Evolutionary conservation across 176 grass and related monocot species (phyloP).

Genomic region (barley (Hordeum vulgare)): DNA sequence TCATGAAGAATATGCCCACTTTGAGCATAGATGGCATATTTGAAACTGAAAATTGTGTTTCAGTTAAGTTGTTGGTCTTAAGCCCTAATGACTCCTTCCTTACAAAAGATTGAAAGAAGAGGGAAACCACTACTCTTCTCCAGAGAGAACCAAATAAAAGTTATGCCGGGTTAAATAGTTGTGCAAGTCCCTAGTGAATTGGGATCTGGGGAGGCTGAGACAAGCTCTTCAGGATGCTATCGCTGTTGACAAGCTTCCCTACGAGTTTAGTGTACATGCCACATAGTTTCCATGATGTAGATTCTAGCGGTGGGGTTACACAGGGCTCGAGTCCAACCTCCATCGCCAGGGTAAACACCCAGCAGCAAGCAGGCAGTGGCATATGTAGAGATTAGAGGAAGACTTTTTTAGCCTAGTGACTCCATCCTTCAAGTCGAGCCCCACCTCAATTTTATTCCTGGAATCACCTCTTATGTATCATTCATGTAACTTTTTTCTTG

Average conservation of each 20-base stretch:
- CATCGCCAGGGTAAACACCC: background rate
- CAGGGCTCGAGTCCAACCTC: background rate
- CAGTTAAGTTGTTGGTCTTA: slow-evolving; percentile 5
- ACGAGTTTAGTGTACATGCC: slow-evolving; percentile 6
- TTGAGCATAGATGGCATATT: background rate
- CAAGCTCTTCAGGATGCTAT: background rate
- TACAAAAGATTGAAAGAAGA: background rate
- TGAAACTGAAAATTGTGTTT: slow-evolving; percentile 4
- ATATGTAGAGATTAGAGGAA: background rate
- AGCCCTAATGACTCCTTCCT: slow-evolving; percentile 6
- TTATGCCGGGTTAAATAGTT: background rate
- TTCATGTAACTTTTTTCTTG: background rate
- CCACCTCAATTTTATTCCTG: background rate
- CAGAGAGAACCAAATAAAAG: slow-evolving; percentile 7
- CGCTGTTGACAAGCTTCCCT: background rate
- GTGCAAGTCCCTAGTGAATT: background rate
- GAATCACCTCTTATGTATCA: background rate
- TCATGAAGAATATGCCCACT: background rate
- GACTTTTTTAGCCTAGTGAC: background rate
- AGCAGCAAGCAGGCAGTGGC: background rate
- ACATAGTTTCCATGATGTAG: background rate
- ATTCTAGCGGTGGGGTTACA: background rate
- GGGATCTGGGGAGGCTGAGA: background rate
- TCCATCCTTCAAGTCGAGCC: background rate
- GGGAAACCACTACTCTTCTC: background rate